Conservation (phyloP, 495 filamentous ascomycete species). For the Xylaria acuta region DNA sequence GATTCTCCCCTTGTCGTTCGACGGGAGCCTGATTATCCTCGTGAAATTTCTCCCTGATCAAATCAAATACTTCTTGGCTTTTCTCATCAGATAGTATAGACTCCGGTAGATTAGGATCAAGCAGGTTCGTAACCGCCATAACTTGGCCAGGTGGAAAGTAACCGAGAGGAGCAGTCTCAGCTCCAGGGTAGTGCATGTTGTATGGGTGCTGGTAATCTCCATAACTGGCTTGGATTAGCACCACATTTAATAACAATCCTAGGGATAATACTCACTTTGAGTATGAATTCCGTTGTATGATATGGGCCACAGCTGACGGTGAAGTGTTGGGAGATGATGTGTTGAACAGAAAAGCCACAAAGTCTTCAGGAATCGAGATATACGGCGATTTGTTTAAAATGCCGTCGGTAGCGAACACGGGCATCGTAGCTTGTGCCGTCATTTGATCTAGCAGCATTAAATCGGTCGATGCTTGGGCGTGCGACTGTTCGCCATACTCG, state of each 20-base stretch:
- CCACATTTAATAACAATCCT: background rate
- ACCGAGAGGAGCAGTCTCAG: slow-evolving; percentile 54
- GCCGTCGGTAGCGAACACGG: slow-evolving; percentile 82
- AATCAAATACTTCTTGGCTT: slow-evolving; percentile 78
- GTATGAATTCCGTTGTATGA: slow-evolving; percentile 54
- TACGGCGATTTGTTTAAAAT: slow-evolving; percentile 82
- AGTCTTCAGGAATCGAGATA: slow-evolving; percentile 85
- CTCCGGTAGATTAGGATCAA: slow-evolving; percentile 83
- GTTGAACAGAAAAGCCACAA: slow-evolving; percentile 90
- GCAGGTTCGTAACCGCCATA: slow-evolving; percentile 89
- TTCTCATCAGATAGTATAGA: slow-evolving; percentile 87
- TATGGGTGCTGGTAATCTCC: slow-evolving; percentile 58
- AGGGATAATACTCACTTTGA: slow-evolving; percentile 50
- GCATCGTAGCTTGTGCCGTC: slow-evolving; percentile 71
- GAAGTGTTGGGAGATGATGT: slow-evolving; percentile 56
- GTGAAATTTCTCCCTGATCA: slow-evolving; percentile 83
- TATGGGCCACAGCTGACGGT: slow-evolving; percentile 46
- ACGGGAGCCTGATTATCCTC: slow-evolving; percentile 79
- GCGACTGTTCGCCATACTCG: slow-evolving; percentile 53
- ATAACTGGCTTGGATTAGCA: slow-evolving; percentile 45
- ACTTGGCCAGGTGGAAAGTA: slow-evolving; percentile 69
- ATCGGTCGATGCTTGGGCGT: slow-evolving; percentile 54
- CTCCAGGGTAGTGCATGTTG: slow-evolving; percentile 53
- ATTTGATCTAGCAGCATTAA: slow-evolving; percentile 70
- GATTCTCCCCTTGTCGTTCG: slow-evolving; percentile 74